phyloP scores from a whole-genome alignment of 257 asterid genomes.

The Galeopsis tetrahit region DNA sequence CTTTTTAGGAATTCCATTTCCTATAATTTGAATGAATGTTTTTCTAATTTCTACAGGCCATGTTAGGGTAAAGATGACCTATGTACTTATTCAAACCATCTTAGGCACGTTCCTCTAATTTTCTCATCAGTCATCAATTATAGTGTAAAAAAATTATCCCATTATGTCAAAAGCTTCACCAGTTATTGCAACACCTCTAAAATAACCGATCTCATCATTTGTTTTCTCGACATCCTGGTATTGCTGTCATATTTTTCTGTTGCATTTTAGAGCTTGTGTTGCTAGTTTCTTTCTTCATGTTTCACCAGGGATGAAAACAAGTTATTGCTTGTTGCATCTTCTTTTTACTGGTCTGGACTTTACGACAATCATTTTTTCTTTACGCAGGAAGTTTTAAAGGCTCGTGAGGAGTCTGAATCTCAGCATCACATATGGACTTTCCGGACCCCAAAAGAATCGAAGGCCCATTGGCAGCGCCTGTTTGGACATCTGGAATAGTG shows the following conservation, averaged over 20 bases:
- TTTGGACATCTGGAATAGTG: conserved; percentile 50
- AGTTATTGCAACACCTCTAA: background rate
- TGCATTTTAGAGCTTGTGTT: background rate
- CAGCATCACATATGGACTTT: conserved; percentile 60
- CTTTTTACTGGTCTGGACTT: background rate
- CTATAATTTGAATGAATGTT: background rate
- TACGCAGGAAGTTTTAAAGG: conserved; percentile 61
- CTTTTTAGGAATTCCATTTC: background rate
- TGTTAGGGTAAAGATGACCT: background rate
- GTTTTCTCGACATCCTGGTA: too few species aligned
- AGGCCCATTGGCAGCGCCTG: conserved; percentile 45
- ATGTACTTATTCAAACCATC: background rate
- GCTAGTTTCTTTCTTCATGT: background rate
- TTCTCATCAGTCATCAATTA: background rate
- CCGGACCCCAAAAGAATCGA: conserved; percentile 59
- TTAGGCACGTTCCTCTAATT: background rate
- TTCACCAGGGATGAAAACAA: background rate
- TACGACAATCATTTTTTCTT: conserved; percentile 10
- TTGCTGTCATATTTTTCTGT: background rate
- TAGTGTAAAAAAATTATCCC: background rate
- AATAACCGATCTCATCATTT: background rate
- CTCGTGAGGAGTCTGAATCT: conserved; percentile 50
- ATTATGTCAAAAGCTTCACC: conserved; percentile 3
- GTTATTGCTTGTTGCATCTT: background rate
- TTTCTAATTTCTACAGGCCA: background rate